Evolutionary conservation across 108 stramenopile genomes (phyloP), one percentile per base, ranked within the genome.

Genomic region (Asterionellopsis glacialis): DNA sequence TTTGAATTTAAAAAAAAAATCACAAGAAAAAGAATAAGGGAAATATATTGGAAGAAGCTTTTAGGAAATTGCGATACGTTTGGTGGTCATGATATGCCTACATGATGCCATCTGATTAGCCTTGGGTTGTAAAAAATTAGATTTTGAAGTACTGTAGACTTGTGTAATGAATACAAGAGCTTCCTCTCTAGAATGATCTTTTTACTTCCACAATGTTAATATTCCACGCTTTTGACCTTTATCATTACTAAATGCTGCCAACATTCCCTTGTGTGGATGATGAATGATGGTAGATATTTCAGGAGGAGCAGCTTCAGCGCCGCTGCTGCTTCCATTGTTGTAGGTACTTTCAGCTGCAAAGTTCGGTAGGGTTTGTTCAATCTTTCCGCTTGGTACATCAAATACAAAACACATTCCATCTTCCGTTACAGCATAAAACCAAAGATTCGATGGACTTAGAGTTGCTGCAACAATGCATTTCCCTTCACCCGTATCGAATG

Each of bases 241-340:
- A 70, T 87, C 82, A 65, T 83, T 87, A 65, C 82, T 83, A 72
- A 71, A 93, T 11, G 85, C 82, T 40, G 70, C 83, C 27, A 93
- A 25, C 22, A 89, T 71, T 9, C 79, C 77, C 47, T 78, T 74
- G 54, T 72, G 72, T 50, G 91, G 91, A 64, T 93, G 91, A 68
- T 82, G 77, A 11, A 86, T 38, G 28, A 93, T 19, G 0, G 72
- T 73, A n/a, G 76, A 73, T 16, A 92, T 69, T 64, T 92, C 91
- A 41, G 69, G 68, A n/a, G 55, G 58, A 15, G 42, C 43, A 6
- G 64, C 71, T 26, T 47, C 44, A 14, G 63, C 45, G 40, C 59
- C 70, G 7, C 33, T 33, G 33, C 7, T 28, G 59, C 66, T 54
- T 72, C 54, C 7, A 7, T 7, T 33, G 33, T 33, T 33, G 33